Conservation (phyloP, 257 asterid species). For the Solanum megistacrolobum region DNA sequence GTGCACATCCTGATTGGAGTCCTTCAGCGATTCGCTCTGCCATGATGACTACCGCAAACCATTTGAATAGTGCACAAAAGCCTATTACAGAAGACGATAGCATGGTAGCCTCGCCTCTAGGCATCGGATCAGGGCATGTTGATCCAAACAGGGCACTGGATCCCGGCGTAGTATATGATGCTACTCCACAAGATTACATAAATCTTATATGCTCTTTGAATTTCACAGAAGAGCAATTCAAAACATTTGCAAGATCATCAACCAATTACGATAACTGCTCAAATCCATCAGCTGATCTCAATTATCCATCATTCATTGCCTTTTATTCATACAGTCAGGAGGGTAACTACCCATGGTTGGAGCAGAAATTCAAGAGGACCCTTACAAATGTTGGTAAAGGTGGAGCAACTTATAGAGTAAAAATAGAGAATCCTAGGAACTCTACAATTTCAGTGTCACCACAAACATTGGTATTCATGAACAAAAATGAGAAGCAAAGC, state of each 20-base stretch:
- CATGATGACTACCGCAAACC: slow-evolving; percentile 8
- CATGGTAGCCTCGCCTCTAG: background rate
- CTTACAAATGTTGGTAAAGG: background rate
- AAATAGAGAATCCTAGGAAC: background rate
- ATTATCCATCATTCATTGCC: background rate
- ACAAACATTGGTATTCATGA: background rate
- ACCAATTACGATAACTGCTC: background rate
- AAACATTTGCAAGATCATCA: background rate
- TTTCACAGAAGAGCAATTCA: background rate
- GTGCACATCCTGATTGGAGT: slow-evolving; percentile 2
- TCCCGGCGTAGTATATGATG: background rate
- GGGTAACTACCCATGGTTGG: background rate
- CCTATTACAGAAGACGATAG: background rate
- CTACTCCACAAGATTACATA: background rate
- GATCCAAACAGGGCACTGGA: background rate
- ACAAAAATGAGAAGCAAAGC: background rate
- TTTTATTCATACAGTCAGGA: background rate
- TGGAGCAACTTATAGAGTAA: background rate
- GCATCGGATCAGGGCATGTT: background rate
- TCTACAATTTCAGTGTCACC: background rate
- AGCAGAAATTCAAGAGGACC: background rate
- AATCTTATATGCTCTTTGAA: background rate
- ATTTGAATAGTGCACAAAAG: background rate
- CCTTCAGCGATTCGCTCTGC: slow-evolving; percentile 11
- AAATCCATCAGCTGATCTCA: background rate